Percentiles rank a stretch among this genome's conserved stretches.
Conservation (phyloP, 306 rosid genomes). For the Ziziphus jujuba region DNA sequence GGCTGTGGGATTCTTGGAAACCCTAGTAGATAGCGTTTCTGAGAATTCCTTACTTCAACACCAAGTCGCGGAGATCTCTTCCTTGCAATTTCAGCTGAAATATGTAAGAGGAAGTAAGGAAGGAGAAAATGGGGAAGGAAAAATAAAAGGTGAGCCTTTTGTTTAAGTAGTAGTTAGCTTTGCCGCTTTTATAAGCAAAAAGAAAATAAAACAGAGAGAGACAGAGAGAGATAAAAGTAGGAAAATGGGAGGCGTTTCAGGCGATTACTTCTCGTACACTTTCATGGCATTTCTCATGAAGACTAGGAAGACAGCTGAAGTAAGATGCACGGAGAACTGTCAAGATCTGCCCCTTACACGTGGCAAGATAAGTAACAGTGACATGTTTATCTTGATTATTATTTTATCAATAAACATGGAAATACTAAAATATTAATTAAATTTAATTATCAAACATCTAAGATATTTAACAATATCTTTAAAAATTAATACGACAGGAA, state of each 20-base stretch:
- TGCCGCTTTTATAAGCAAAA: conserved; percentile 74
- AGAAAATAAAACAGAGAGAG: conserved; percentile 9
- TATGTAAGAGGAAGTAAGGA: conserved; percentile 35
- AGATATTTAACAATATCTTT: too few species aligned
- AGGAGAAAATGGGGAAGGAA: neutral
- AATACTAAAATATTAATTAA: too few species aligned
- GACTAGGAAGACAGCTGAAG: conserved; percentile 14
- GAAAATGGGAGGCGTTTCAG: conserved; percentile 17
- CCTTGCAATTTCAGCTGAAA: conserved; percentile 48
- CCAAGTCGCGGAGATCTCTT: conserved; percentile 59
- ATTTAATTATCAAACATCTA: too few species aligned
- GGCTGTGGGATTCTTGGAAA: conserved; percentile 25
- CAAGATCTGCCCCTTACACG: conserved; percentile 32
- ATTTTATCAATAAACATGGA: too few species aligned
- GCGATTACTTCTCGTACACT: conserved; percentile 17
- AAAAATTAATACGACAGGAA: too few species aligned
- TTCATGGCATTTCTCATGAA: neutral
- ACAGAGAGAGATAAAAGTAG: neutral
- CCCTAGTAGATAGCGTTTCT: conserved; percentile 20
- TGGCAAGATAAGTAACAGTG: conserved; percentile 20
- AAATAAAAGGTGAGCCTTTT: conserved; percentile 22
- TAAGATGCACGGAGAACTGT: neutral
- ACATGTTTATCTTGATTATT: too few species aligned
- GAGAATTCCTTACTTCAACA: conserved; percentile 51
- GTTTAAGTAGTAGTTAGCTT: conserved; percentile 47